These are phyloP conservation scores for Gracilaria domingensis DNA, from an alignment of 23 red algal genomes.

Conservation along the genomic window DNA sequence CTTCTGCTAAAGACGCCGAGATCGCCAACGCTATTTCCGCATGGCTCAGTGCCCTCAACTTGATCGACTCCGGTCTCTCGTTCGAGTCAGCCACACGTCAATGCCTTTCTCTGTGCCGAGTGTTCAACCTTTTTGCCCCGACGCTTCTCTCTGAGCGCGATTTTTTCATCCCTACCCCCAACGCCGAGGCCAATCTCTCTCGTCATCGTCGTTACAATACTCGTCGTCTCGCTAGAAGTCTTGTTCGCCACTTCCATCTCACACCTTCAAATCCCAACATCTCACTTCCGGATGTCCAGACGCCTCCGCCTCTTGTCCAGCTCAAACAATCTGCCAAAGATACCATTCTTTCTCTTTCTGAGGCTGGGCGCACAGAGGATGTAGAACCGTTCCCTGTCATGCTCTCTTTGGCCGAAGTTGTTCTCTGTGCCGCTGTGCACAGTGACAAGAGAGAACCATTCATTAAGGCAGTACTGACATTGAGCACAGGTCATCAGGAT, in stretches of 20 bases:
- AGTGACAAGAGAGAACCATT: conserved; percentile 47
- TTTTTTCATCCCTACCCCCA: conserved; percentile 20
- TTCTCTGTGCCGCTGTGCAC: conserved; percentile 58
- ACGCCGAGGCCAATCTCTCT: conserved; percentile 27
- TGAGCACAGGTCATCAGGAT: conserved; percentile 30
- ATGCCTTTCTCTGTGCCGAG: conserved; percentile 41
- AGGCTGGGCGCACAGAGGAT: conserved; percentile 17
- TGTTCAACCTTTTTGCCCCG: conserved; percentile 55
- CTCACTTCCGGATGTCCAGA: conserved; percentile 3
- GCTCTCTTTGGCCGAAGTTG: conserved; percentile 52
- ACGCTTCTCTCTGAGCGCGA: conserved; percentile 35
- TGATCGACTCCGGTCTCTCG: conserved; percentile 21
- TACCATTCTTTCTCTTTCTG: conserved; percentile 38
- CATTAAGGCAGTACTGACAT: conserved; percentile 59
- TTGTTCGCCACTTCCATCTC: conserved; percentile 42
- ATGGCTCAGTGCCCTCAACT: conserved; percentile 55
- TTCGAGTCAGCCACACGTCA: conserved; percentile 32
- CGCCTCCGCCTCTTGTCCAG: conserved; percentile 41
- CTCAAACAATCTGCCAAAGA: conserved; percentile 17
- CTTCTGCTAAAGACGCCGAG: conserved; percentile 17
- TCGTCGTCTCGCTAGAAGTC: conserved; percentile 40
- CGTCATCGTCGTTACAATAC: conserved; percentile 72
- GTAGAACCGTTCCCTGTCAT: conserved; percentile 24
- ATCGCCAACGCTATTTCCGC: conserved; percentile 51
- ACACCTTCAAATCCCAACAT: not conserved